Conservation (phyloP, 805 yeast genomes). For the Schizosaccharomyces osmophilus region DNA sequence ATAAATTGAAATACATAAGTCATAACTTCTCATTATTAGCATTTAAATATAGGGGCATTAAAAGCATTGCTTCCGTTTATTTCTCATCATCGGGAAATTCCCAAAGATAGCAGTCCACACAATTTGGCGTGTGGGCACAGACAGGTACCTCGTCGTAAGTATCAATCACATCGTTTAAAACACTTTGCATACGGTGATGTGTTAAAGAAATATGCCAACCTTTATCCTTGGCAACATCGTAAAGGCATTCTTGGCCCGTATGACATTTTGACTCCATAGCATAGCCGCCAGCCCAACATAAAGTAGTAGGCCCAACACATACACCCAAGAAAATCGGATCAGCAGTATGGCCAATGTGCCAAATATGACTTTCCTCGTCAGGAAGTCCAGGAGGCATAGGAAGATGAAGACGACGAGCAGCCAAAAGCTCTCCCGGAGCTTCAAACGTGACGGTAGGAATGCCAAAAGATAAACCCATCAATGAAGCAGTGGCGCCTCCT, state of each 20-base stretch:
- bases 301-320: slow-evolving; percentile 76
- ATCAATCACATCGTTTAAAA: slow-evolving; percentile 54
- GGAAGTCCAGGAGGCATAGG: slow-evolving; percentile 88
- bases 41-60: background rate
- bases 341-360: slow-evolving; percentile 93
- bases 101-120: slow-evolving; percentile 8
- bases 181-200: slow-evolving; percentile 76
- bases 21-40: no score
- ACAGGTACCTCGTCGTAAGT: slow-evolving; percentile 53
- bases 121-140: slow-evolving; percentile 18
- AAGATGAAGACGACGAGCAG: slow-evolving; percentile 60
- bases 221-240: slow-evolving; percentile 66
- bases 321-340: slow-evolving; percentile 94
- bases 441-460: slow-evolving; percentile 75
- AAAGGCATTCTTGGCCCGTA: slow-evolving; percentile 63
- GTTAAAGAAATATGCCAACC: slow-evolving; percentile 81
- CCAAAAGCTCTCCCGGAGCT: slow-evolving; percentile 77
- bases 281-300: slow-evolving; percentile 79
- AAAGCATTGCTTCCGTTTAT: background rate
- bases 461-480: slow-evolving; percentile 74
- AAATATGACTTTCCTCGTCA: slow-evolving; percentile 48
- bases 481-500: slow-evolving; percentile 66
- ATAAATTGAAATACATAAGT: no score
- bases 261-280: slow-evolving; percentile 95
- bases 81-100: background rate